Evolutionary conservation across 2,329 filamentous ascomycete genomes (phyloP).

Genomic region (Claviceps sp.): DNA sequence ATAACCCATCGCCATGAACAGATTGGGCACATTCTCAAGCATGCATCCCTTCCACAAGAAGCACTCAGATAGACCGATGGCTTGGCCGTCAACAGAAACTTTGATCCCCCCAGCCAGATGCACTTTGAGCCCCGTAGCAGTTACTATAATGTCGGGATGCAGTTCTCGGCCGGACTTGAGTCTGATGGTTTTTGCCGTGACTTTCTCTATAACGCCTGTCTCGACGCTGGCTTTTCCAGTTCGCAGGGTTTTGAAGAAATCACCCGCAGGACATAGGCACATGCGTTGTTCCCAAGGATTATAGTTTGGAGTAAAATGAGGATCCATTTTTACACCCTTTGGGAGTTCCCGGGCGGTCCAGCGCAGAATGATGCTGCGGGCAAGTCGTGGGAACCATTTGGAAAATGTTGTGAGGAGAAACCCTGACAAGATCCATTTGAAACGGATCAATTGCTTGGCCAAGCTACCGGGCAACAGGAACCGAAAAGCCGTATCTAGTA

Average conservation of each 20-base stretch:
- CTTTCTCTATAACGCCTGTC: slow-evolving; percentile 34
- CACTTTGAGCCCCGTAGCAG: slow-evolving; percentile 50
- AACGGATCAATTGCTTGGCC: slow-evolving; percentile 31
- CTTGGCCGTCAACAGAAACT: slow-evolving; percentile 36
- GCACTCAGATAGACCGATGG: slow-evolving; percentile 29
- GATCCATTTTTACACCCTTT: slow-evolving; percentile 32
- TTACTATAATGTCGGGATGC: slow-evolving; percentile 50
- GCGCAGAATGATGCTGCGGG: slow-evolving; percentile 31
- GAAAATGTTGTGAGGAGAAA: slow-evolving; percentile 27
- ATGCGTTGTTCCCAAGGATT: slow-evolving; percentile 59
- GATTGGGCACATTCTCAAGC: slow-evolving; percentile 50
- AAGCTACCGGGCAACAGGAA: slow-evolving; percentile 31
- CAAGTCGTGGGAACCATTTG: slow-evolving; percentile 31
- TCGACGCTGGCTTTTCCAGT: slow-evolving; percentile 27
- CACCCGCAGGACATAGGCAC: slow-evolving; percentile 44
- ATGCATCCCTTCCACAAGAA: slow-evolving; percentile 49
- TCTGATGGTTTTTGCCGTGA: slow-evolving; percentile 30
- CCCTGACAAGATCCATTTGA: slow-evolving; percentile 31
- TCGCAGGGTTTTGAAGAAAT: slow-evolving; percentile 35
- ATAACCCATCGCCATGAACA: slow-evolving; percentile 46
- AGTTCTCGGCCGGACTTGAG: slow-evolving; percentile 32
- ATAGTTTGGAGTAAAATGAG: slow-evolving; percentile 49
- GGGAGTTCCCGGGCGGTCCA: slow-evolving; percentile 37
- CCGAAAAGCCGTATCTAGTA: slow-evolving; percentile 21
- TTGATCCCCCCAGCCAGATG: slow-evolving; percentile 37